Percentiles rank a stretch among this genome's conserved stretches.
These are phyloP conservation scores for Apophysomyces variabilis DNA, from an alignment of 371 early-diverging fungal genomes.

Conservation along the genomic window DNA sequence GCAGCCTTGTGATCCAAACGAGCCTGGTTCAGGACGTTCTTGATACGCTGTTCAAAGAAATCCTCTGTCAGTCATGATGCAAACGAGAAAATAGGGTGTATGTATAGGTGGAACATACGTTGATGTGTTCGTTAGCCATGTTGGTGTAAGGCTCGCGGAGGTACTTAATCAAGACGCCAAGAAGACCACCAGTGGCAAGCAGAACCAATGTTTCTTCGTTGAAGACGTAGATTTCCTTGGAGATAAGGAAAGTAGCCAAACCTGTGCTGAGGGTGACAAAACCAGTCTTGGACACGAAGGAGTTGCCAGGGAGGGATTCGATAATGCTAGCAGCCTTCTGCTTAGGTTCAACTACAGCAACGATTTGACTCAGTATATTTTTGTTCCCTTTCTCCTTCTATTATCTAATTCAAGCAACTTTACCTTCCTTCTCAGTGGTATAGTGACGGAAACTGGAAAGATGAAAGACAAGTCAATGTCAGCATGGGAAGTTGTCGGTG, in stretches of 20 bases:
- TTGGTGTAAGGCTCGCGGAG: conserved; percentile 85
- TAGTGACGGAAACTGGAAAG: conserved; percentile 44
- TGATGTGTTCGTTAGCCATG: conserved; percentile 84
- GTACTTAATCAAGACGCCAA: conserved; percentile 73
- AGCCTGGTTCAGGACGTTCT: conserved; percentile 79
- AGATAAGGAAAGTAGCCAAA: conserved; percentile 86
- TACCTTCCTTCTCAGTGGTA: conserved; percentile 44
- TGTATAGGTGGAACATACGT: conserved; percentile 38
- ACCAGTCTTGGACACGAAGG: conserved; percentile 86
- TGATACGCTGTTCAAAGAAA: conserved; percentile 61
- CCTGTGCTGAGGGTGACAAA: conserved; percentile 86
- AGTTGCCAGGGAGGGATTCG: conserved; percentile 90
- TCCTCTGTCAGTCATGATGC: too few species aligned
- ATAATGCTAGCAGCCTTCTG: conserved; percentile 89
- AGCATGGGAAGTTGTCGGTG: neutral
- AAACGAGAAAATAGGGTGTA: too few species aligned
- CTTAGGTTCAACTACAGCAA: conserved; percentile 55
- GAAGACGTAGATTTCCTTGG: conserved; percentile 96
- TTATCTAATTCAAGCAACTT: conserved; percentile 6
- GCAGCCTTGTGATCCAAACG: conserved; percentile 91
- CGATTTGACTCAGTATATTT: neutral
- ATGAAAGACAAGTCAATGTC: neutral
- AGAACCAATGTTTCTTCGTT: conserved; percentile 93
- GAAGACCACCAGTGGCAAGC: conserved; percentile 73
- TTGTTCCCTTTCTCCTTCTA: neutral